Conservation (phyloP, 192 early-diverging fungal genomes). For the Oehlia diaphana region DNA sequence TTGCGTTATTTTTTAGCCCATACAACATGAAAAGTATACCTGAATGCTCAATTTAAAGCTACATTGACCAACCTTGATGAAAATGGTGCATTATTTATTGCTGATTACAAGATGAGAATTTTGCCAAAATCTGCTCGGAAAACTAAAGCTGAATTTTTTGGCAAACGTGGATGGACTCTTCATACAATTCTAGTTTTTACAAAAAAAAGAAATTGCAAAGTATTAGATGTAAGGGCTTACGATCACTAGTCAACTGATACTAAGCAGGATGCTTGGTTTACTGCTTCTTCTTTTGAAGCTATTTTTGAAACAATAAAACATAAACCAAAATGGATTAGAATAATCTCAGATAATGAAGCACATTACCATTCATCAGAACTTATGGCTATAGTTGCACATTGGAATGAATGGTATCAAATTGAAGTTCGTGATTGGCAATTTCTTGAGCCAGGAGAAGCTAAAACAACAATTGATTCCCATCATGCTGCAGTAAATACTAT, state of each 20-base stretch:
- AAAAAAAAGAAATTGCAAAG: background rate
- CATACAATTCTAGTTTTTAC: background rate
- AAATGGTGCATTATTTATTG: background rate
- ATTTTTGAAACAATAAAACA: background rate
- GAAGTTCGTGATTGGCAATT: background rate
- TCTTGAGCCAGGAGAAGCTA: background rate
- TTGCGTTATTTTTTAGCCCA: no score
- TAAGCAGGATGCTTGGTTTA: background rate
- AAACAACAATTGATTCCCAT: background rate
- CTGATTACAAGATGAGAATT: background rate
- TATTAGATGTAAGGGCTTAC: background rate
- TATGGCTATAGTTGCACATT: background rate
- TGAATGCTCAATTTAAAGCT: no score
- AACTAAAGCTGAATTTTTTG: background rate
- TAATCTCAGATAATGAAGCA: background rate
- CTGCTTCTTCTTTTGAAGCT: background rate
- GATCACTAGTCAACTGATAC: background rate
- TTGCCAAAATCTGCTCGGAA: background rate
- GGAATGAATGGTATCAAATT: background rate
- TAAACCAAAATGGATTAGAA: background rate
- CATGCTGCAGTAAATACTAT: background rate
- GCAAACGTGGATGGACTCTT: background rate
- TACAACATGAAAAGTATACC: no score
- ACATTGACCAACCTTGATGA: background rate
- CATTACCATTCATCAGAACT: background rate